Evolutionary conservation across 805 yeast species (phyloP), one percentile per base, ranked within the genome.

Genomic region (Wickerhamiella occidentalis): DNA sequence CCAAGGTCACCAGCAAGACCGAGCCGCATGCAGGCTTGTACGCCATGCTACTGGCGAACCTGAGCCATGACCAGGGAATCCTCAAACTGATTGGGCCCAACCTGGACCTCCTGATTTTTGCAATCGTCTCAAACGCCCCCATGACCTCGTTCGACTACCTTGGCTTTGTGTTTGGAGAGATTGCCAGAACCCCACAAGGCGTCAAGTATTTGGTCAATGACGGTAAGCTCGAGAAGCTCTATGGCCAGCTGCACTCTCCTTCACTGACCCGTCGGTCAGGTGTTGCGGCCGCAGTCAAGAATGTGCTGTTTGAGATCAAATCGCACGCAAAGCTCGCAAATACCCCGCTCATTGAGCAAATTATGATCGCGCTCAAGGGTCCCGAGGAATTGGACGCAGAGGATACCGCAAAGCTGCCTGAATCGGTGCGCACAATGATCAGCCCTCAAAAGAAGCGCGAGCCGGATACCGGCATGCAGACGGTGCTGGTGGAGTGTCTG

Each of bases 201-300:
- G 77, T 95, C 63, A 72, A 75, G 42, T 87, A 86, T 64, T 85
- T 87, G 59, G 38, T 33, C 9, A 75, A 81, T 41, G 74, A 80
- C 1, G 71, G 73, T 56, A 94, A 84, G 85, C 65, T 86, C 19
- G 78, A 87, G n/a, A 85, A 85, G 61, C 65, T 87, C 23, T 69
- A 85, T 52, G 92, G 79, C 0, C 87, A 86, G 66, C 82, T 96
- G 3, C 88, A 85, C 61, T 77, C 79, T 59, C 82, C 79, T 56
- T 72, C 85, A 12, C 78, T 77, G 58, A 77, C 78, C 22, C 79
- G 97, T 68, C 76, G 97, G 66, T 88, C 83, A 62, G 96, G 95
- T 60, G 88, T 85, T 35, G 94, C 94, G 1, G 82, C 94, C 4
- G 83, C 96, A 1, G 84, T 92, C 57, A 90, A 92, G 64, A 90